Base-by-base conservation (phyloP, 176 grass and related monocot genomes). In the Melocanna baccifera region DNA sequence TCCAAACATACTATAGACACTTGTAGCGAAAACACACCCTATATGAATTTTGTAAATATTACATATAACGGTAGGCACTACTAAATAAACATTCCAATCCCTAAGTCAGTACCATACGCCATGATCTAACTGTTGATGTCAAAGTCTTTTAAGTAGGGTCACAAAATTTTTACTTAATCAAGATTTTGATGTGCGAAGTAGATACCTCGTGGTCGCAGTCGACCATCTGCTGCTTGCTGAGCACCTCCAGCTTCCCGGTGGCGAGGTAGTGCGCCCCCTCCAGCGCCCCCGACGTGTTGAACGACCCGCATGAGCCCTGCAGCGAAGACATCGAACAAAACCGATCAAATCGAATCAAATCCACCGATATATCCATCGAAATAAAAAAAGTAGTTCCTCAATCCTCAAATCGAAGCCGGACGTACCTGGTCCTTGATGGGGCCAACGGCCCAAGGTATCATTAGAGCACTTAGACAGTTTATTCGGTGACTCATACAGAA, bases 201-300 rank as follows among this genome's bases (percentile, higher is more conserved):
- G 48, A 63, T 72, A 96, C 91, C 94, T 96, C 91, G 72, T 96
- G 94, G 45, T 96, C 94, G 62, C 94, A 91, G 84, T 96, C 94
- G 56, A 96, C 91, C 76, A 96, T 88, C 79, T 93, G 94, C 86
- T 96, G 94, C 87, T 96, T 89, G 55, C 91, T 96, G 39, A 96
- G 91, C 73, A 88, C 90, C 81, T 93, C 87, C 12, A 96, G 78
- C 70, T 90, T 93, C 5, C 94, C 91, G 13, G 94, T 96, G 64
- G 91, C 81, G 59, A 93, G 86, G 81, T 78, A 96, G 77, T 96
- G 86, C 29, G 94, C 94, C 50, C 94, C 94, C 73, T 96, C 94
- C 85, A 96, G 74, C 48, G 94, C 91, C 74, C 89, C 94, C 10
- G 94, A 89, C 18, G 94, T 36, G 58, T 89, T 97, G 87, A 97